Evolutionary conservation across 2,329 filamentous ascomycete genomes (phyloP), one percentile per base, ranked within the genome.

Genomic region (Tolypocladium tropicale): DNA sequence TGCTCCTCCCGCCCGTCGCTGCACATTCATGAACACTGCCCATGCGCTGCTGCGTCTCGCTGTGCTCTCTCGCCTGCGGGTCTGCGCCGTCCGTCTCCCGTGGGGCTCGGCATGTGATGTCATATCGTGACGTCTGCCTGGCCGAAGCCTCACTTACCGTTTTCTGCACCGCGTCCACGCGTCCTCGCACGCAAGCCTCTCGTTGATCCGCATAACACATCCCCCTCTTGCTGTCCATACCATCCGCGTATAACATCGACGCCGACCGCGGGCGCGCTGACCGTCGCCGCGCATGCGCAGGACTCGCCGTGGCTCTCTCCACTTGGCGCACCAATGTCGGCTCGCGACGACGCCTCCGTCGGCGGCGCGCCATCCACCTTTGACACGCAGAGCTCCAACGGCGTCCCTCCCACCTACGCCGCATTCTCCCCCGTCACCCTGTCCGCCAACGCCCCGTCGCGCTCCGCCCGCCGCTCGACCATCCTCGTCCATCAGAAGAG

Each of bases 401-500:
- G 72, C 62, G 73, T 74, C 33, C 79, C 78, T 53, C 87, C 90
- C 51, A 97, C 93, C 50, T 85, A 89, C 68, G 94, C 94, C 61
- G 82, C 89, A 65, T 99, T 99, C 76, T 94, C 93, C 6, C 92
- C 94, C 34, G 82, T 86, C 25, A 90, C 88, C 25, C 81, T 92
- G 62, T 86, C 84, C 49, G 82, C 86, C 56, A 81, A 82, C 39
- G 80, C 84, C 6, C 78, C 86, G 51, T 78, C 77, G 55, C 74
- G 78, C 57, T 76, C 80, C 34, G 79, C 82, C 49, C 88, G 93
- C 59, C 85, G 90, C 50, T 95, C 90, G 21, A 95, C 90, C 56
- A 92, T 99, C 63, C 84, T 97, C 63, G 92, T 99, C 23, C 92
- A 97, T 72, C 93, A 96, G 71, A 99, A 97, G 74, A 96, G 90